Conservation (phyloP, 169 alveolate species). For the Cryptosporidium baileyi region DNA sequence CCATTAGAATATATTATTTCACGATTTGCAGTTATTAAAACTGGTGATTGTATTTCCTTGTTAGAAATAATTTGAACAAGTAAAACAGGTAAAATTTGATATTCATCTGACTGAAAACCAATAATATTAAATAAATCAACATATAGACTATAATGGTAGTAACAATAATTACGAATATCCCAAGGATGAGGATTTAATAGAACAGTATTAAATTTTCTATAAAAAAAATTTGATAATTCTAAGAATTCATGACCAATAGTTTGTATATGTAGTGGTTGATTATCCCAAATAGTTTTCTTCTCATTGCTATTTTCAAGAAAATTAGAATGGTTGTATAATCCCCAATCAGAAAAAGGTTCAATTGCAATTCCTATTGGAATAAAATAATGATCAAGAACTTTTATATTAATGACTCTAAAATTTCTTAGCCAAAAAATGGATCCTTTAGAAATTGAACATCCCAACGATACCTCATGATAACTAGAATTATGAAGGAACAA, state of each 20-base stretch:
- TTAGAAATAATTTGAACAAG: slow-evolving; percentile 10
- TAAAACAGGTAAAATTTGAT: slow-evolving; percentile 1
- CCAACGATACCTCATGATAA: slow-evolving; percentile 20
- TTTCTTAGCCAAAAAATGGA: slow-evolving; percentile 59
- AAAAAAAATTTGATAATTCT: neutral
- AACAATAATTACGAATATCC: slow-evolving; percentile 51
- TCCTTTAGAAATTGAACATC: slow-evolving; percentile 36
- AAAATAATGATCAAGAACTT: neutral
- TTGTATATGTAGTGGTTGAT: slow-evolving; percentile 22
- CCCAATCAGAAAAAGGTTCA: slow-evolving; percentile 45
- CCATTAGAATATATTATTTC: slow-evolving; percentile 18
- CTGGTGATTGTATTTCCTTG: neutral
- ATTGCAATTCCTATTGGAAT: slow-evolving; percentile 13
- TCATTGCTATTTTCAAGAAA: neutral
- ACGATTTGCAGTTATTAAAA: neutral
- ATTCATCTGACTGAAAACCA: neutral
- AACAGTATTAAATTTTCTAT: neutral
- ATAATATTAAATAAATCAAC: slow-evolving; percentile 52
- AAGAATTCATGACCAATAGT: slow-evolving; percentile 41
- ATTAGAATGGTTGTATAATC: slow-evolving; percentile 37
- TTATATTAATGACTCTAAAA: neutral
- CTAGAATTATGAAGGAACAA: slow-evolving; percentile 31
- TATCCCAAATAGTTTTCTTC: neutral
- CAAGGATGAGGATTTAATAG: neutral
- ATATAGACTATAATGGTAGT: slow-evolving; percentile 38